Evolutionary conservation across 345 rosid genomes (phyloP).

Genomic region (Microcos paniculata): DNA sequence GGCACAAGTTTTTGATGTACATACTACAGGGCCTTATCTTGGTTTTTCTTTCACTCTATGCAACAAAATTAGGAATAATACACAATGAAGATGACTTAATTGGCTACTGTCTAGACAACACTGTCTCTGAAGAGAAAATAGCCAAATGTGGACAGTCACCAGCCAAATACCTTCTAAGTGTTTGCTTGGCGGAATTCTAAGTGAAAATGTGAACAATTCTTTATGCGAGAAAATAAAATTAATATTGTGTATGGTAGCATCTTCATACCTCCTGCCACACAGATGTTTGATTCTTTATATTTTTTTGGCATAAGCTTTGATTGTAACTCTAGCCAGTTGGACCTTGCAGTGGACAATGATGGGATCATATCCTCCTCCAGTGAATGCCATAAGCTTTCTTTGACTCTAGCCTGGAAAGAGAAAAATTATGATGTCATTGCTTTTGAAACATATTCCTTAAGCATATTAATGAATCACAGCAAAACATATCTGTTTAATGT

Average conservation of each 20-base stretch:
- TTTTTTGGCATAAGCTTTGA: conserved; percentile 69
- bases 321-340: conserved; percentile 95
- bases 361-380: conserved; percentile 92
- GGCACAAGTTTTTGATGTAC: background rate
- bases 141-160: background rate
- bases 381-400: conserved; percentile 78
- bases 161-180: background rate
- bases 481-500: background rate
- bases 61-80: background rate
- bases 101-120: background rate
- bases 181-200: background rate
- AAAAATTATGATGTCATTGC: conserved; percentile 5
- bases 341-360: conserved; percentile 61
- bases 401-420: conserved; percentile 55
- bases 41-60: background rate
- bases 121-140: background rate
- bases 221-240: background rate
- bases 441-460: background rate
- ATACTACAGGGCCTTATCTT: background rate
- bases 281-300: conserved; percentile 71
- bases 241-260: conserved; percentile 27
- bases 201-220: background rate
- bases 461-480: background rate
- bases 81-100: background rate
- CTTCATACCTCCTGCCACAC: conserved; percentile 97